These are phyloP conservation scores for Boletales sp. DNA, from an alignment of 768 basidiomycete genomes.

Conservation along the genomic window DNA sequence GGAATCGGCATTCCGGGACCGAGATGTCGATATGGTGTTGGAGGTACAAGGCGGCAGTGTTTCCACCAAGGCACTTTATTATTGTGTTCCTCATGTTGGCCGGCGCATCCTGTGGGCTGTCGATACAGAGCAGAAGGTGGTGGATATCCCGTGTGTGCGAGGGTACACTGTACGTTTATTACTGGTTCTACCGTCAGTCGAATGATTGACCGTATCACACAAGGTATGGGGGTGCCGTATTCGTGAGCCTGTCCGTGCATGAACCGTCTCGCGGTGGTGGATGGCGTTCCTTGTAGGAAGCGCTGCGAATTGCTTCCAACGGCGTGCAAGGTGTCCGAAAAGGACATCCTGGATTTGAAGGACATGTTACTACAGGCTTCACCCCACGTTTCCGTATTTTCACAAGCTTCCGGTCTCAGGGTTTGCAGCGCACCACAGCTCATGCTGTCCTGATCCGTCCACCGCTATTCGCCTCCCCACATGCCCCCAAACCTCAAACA, in stretches of 20 bases:
- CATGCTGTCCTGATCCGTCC: background rate
- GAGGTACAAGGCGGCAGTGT: constrained; percentile 1
- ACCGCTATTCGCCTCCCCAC: background rate
- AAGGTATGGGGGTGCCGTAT: constrained; percentile 27
- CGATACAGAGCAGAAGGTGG: constrained; percentile 15
- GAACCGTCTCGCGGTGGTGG: constrained; percentile 35
- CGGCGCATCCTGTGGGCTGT: constrained; percentile 29
- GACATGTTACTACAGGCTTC: constrained; percentile 25
- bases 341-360: constrained; percentile 17
- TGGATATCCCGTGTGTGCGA: constrained; percentile 17
- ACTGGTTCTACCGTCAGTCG: background rate
- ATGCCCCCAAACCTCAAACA: constrained; percentile 56
- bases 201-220: background rate
- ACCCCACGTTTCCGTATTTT: background rate
- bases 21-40: constrained; percentile 18
- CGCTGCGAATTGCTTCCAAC: constrained; percentile 32
- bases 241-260: constrained; percentile 31
- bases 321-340: constrained; percentile 16
- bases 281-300: no score
- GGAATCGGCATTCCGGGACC: constrained; percentile 3
- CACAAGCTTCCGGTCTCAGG: background rate
- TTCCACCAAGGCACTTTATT: constrained; percentile 12
- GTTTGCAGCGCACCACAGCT: background rate
- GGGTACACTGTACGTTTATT: constrained; percentile 19
- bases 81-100: constrained; percentile 28